Percentiles rank a stretch among this genome's conserved stretches.
These are phyloP conservation scores for Alternaria consortialis DNA, from an alignment of 2,329 filamentous ascomycete species.

Conservation along the genomic window DNA sequence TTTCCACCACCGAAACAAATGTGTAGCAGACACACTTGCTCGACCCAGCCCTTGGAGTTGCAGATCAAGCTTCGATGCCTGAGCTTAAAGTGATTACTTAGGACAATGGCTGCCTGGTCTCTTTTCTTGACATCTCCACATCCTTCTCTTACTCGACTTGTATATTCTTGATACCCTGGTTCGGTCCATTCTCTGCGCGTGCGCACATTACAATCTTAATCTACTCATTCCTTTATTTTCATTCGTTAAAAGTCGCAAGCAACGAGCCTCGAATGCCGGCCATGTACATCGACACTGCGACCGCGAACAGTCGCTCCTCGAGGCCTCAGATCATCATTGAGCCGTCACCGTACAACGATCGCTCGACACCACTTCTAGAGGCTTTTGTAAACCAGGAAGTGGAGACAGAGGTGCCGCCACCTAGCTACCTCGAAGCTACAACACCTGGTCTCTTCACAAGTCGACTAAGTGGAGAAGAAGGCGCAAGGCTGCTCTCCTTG, in stretches of 20 bases:
- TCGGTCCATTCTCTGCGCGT: conserved; percentile 4
- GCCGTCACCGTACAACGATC: conserved; percentile 27
- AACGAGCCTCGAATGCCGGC: background rate
- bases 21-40: conserved; percentile 28
- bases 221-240: background rate
- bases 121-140: conserved; percentile 11
- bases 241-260: background rate
- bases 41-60: conserved; percentile 12
- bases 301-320: conserved; percentile 37
- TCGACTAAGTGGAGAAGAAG: conserved; percentile 42
- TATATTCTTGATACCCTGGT: conserved; percentile 10
- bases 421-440: conserved; percentile 47
- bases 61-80: conserved; percentile 26
- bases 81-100: conserved; percentile 17
- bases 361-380: conserved; percentile 36
- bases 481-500: conserved; percentile 35
- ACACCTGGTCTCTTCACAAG: conserved; percentile 44
- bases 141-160: conserved; percentile 5
- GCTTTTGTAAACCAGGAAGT: conserved; percentile 35
- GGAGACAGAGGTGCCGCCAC: conserved; percentile 23
- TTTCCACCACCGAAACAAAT: conserved; percentile 41
- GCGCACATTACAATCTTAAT: conserved; percentile 6
- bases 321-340: conserved; percentile 31
- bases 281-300: conserved; percentile 49
- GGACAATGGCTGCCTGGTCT: conserved; percentile 23